These are phyloP conservation scores for Hypericum androsaemum DNA, from an alignment of 345 rosid species.

Conservation along the genomic window DNA sequence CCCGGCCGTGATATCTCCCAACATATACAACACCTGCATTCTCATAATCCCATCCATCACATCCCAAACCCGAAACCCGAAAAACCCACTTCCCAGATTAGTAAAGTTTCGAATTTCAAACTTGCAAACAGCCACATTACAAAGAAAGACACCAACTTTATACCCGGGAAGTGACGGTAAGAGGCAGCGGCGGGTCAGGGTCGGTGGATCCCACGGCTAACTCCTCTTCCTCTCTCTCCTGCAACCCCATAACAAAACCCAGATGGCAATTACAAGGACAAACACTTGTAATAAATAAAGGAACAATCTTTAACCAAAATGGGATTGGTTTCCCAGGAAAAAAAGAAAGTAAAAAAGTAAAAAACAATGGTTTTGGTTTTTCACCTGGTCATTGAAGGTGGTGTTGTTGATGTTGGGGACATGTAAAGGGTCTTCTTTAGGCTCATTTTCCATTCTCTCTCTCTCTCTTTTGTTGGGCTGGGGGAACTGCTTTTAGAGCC, in stretches of 20 bases:
- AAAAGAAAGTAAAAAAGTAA: too few relatives aligned
- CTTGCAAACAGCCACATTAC: background rate
- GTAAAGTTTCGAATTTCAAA: background rate
- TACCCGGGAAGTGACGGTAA: constrained; percentile 94
- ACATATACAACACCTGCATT: constrained; percentile 82
- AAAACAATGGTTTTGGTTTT: too few relatives aligned
- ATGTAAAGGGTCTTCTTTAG: constrained; percentile 8
- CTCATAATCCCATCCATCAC: background rate
- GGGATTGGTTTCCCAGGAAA: too few relatives aligned
- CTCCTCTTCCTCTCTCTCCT: constrained; percentile 59
- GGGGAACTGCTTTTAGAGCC: background rate
- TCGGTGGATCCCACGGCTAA: constrained; percentile 49
- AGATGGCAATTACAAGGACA: too few relatives aligned
- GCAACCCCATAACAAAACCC: constrained; percentile 13
- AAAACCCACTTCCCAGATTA: background rate
- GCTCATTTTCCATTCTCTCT: constrained; percentile 10
- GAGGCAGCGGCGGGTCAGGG: constrained; percentile 58
- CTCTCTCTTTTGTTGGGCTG: background rate
- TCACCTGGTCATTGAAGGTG: constrained; percentile 11
- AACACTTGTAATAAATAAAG: too few relatives aligned
- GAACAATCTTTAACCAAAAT: too few relatives aligned
- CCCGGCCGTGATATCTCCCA: constrained; percentile 91
- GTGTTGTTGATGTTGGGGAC: constrained; percentile 13
- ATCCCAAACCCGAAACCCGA: background rate
- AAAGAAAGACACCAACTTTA: constrained; percentile 5